A percentile compares a stretch with the other conserved stretches of the same genome.
These are phyloP conservation scores for Ceratobasidium sp. DNA, from an alignment of 1,284 basidiomycete species.

Conservation along the genomic window DNA sequence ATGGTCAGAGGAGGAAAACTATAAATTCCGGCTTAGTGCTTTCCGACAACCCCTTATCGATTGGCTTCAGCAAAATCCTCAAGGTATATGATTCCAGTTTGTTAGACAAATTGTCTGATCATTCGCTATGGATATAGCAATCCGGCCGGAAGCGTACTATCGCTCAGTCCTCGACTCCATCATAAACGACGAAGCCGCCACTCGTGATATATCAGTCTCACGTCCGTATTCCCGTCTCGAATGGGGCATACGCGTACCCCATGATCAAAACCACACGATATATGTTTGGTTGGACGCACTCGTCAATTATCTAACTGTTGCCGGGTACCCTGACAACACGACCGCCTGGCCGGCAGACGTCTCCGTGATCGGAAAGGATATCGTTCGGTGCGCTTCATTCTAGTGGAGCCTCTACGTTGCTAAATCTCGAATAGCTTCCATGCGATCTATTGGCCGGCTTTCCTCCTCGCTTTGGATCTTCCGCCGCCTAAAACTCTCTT, in stretches of 20 bases:
- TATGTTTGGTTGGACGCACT: conserved; percentile 97
- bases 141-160: conserved; percentile 23
- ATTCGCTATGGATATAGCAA: background rate
- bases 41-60: conserved; percentile 68
- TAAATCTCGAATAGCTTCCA: conserved; percentile 69
- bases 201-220: conserved; percentile 79
- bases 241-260: conserved; percentile 91
- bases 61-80: conserved; percentile 63
- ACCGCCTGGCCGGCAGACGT: conserved; percentile 81
- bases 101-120: too few relatives aligned
- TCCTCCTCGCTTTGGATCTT: conserved; percentile 78
- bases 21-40: conserved; percentile 82
- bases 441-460: conserved; percentile 88
- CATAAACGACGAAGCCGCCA: conserved; percentile 53
- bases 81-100: conserved; percentile 52
- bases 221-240: conserved; percentile 75
- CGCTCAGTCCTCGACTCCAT: conserved; percentile 32
- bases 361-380: conserved; percentile 93
- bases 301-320: conserved; percentile 83
- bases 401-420: conserved; percentile 4
- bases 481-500: conserved; percentile 73
- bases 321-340: conserved; percentile 73
- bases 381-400: conserved; percentile 66
- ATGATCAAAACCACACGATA: conserved; percentile 81
- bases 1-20: conserved; percentile 84